Base-by-base conservation (phyloP, 2,329 filamentous ascomycete species). In the Penicillium sp. region DNA sequence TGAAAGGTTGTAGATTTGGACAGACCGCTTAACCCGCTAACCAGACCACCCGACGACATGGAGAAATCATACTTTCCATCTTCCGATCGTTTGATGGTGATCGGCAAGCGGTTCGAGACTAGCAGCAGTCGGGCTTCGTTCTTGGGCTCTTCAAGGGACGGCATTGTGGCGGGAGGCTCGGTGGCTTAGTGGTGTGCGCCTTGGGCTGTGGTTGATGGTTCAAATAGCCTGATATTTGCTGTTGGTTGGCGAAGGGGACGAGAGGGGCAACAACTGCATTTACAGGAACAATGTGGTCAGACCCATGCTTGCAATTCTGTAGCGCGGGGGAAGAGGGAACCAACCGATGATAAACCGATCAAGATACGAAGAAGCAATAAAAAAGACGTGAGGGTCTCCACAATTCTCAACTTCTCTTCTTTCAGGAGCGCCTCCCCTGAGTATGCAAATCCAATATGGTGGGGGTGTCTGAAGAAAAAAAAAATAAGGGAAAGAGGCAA, bases 11-110 rank as follows among this genome's bases (percentile, higher is more conserved):
- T 96, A 29, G 90, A 89, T 77, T 97, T 97, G 67, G 90, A 88
- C 55, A 97, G 79, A 25, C 94, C 94, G 64, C 90, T 96, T 58
- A 99, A 81, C 20, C 94, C 94, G 49, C 91, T 96, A 68, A 97
- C 94, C 40, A 99, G 84, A 40, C 94, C 94, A 55, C 94, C 94
- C 2, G 94, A 97, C 45, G 93, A 97, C 90, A 97, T 96, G 72
- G 89, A 91, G 75, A 96, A 96, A 69, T 87, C 85, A 79, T 96
- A 99, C 73, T 89, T 88, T 68, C 91, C 92, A 80, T 96, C 90
- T 50, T 94, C 90, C 51, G 88, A 88, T 64, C 90, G 88, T 79
- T 97, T 97, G 78, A 97, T 96, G 61, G 93, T 97, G 74, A 97
- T 95, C 55, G 94, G 93, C 41, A 97, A 83, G 52, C 94, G 90